These are phyloP conservation scores for Paraphaeosphaeria sporulosa DNA, from an alignment of 2,329 filamentous ascomycete species.

Conservation along the genomic window DNA sequence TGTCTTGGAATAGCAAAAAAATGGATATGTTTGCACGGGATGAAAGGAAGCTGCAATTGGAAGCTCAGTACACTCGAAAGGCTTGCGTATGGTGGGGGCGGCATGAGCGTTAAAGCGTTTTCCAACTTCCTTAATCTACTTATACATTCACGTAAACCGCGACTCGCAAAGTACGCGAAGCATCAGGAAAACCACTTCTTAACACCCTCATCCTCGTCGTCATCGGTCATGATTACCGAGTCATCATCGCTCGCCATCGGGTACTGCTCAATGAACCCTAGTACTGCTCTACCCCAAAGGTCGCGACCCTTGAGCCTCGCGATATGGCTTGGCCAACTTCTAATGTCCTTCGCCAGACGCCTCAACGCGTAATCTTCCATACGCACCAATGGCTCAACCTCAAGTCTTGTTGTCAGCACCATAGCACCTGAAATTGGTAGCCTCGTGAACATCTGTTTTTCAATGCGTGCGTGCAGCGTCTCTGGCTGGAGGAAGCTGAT, in stretches of 20 bases:
- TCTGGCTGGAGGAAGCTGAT: constrained; percentile 36
- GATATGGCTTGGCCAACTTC: constrained; percentile 32
- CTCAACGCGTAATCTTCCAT: constrained; percentile 20
- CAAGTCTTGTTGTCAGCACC: constrained; percentile 60
- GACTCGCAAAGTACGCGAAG: too few relatives aligned
- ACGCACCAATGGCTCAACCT: constrained; percentile 43
- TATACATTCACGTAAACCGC: too few relatives aligned
- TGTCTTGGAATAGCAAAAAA: too few relatives aligned
- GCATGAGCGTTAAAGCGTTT: too few relatives aligned
- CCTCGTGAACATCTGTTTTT: constrained; percentile 59
- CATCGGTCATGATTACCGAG: constrained; percentile 11
- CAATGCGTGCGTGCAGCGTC: constrained; percentile 57
- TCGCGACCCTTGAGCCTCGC: constrained; percentile 34
- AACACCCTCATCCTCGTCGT: not conserved
- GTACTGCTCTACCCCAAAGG: constrained; percentile 32
- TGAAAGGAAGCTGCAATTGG: too few relatives aligned
- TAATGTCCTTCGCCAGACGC: constrained; percentile 29
- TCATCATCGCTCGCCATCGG: constrained; percentile 10
- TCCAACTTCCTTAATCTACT: not conserved
- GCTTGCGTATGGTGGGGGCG: too few relatives aligned
- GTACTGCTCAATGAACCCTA: constrained; percentile 27
- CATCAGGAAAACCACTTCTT: not conserved
- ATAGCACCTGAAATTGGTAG: constrained; percentile 55
- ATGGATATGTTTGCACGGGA: too few relatives aligned
- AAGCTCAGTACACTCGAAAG: too few relatives aligned